A percentile compares a stretch with the other conserved stretches of the same genome.
phyloP scores from a whole-genome alignment of 768 basidiomycete species.

The Mycena vulgaris region DNA sequence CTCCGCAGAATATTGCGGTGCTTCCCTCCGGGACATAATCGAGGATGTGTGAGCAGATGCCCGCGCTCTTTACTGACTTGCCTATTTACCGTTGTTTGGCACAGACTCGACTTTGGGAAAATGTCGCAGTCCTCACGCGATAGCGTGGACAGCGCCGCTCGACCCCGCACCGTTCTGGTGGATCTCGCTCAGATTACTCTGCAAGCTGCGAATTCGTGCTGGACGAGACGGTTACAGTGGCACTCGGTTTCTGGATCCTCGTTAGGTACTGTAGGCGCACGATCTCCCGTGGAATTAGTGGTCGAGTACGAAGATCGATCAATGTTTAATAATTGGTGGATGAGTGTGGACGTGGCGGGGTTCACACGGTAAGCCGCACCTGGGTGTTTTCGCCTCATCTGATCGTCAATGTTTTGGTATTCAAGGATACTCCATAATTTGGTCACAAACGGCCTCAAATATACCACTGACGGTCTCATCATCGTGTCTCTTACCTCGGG shows the following conservation, averaged over 20 bases:
- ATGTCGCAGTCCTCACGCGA: not conserved
- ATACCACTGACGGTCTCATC: constrained; percentile 5
- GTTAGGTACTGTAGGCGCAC: not conserved
- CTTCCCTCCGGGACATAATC: constrained; percentile 26
- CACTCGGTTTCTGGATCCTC: not conserved
- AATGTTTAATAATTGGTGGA: constrained; percentile 19
- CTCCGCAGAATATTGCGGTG: constrained; percentile 33
- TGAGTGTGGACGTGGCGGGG: constrained; percentile 19
- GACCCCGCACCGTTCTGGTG: not conserved
- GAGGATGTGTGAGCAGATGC: constrained; percentile 23
- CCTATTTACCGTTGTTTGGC: not conserved
- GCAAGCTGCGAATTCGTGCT: constrained; percentile 13
- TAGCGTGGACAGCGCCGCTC: not conserved
- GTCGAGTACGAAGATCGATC: constrained; percentile 31
- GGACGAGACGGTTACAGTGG: constrained; percentile 22
- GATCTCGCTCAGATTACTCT: constrained; percentile 21
- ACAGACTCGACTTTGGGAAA: constrained; percentile 33
- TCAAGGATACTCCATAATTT: constrained; percentile 31
- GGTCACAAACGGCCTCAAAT: constrained; percentile 29
- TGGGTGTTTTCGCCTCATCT: not conserved
- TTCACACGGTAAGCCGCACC: constrained; percentile 18
- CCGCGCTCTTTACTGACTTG: no score
- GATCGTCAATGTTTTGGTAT: no score
- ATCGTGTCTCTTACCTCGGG: constrained; percentile 21
- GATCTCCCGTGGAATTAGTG: not conserved